A percentile compares a stretch with the other conserved stretches of the same genome.
phyloP scores from a whole-genome alignment of 179 eudicot genomes.

The Spinacia oleracea region DNA sequence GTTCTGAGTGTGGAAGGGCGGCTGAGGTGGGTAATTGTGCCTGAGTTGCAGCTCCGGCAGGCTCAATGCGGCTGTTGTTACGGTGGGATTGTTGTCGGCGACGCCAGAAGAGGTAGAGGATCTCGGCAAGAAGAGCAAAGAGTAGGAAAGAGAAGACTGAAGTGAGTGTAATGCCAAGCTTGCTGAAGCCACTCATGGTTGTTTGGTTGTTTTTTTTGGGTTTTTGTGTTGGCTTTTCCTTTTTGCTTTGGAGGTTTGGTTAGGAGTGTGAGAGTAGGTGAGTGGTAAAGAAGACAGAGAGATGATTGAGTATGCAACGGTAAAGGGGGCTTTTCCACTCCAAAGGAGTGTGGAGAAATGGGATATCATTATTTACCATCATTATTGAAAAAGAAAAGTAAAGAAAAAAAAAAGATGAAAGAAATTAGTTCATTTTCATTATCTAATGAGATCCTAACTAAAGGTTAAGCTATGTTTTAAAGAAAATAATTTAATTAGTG shows the following conservation, averaged over 20 bases:
- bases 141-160: constrained; percentile 35
- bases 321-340: too few relatives aligned
- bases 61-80: constrained; percentile 14
- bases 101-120: constrained; percentile 47
- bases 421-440: neutral
- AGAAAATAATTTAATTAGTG: too few relatives aligned
- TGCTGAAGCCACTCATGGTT: constrained; percentile 36
- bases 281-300: neutral
- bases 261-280: neutral
- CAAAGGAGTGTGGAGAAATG: neutral
- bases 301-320: too few relatives aligned
- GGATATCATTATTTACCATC: neutral
- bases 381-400: neutral
- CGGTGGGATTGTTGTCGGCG: constrained; percentile 34
- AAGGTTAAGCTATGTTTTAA: too few relatives aligned
- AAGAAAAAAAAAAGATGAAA: neutral
- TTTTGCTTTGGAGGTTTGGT: too few relatives aligned
- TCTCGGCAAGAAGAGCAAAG: constrained; percentile 39
- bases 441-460: neutral
- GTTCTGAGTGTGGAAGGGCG: constrained; percentile 27
- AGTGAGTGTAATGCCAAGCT: constrained; percentile 37
- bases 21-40: constrained; percentile 29
- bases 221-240: neutral
- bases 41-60: constrained; percentile 16
- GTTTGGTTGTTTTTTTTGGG: neutral